Evolutionary conservation across 208 protist genomes (phyloP).

Genomic region (Leishmania martiniquensis): DNA sequence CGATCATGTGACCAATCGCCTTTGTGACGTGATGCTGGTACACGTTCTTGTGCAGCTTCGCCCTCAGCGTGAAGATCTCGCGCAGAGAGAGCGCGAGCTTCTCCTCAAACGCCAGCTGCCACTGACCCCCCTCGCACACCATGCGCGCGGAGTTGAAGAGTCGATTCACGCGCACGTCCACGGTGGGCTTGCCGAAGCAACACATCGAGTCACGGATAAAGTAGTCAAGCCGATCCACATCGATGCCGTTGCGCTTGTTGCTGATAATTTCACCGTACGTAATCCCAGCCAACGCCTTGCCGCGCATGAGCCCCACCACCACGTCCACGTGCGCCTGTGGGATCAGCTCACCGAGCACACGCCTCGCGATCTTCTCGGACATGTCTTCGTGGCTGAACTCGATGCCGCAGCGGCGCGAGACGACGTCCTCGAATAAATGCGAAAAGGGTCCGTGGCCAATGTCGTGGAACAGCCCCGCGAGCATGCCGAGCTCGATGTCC

Average conservation of each 20-base stretch:
- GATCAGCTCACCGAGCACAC: slow-evolving; percentile 50
- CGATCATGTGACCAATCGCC: slow-evolving; percentile 96
- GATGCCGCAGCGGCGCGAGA: slow-evolving; percentile 61
- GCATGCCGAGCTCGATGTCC: slow-evolving; percentile 86
- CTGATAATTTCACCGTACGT: slow-evolving; percentile 82
- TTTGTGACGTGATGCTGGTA: slow-evolving; percentile 96
- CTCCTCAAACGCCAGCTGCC: slow-evolving; percentile 86
- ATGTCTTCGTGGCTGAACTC: slow-evolving; percentile 87
- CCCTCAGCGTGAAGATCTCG: slow-evolving; percentile 96
- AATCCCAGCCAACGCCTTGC: slow-evolving; percentile 31
- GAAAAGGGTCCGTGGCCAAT: slow-evolving; percentile 97
- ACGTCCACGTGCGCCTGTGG: slow-evolving; percentile 56
- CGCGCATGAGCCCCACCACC: slow-evolving; percentile 73
- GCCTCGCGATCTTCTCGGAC: slow-evolving; percentile 74
- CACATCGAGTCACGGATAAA: slow-evolving; percentile 94
- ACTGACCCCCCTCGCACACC: slow-evolving; percentile 80
- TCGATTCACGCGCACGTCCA: slow-evolving; percentile 87
- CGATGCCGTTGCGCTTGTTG: slow-evolving; percentile 95
- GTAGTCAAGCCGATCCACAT: slow-evolving; percentile 98
- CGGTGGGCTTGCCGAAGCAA: slow-evolving; percentile 88
- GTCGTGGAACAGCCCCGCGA: slow-evolving; percentile 96
- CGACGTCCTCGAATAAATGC: slow-evolving; percentile 96
- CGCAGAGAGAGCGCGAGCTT: slow-evolving; percentile 89
- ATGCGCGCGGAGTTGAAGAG: slow-evolving; percentile 83
- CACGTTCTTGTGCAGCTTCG: slow-evolving; percentile 95